These are phyloP conservation scores for Aspergillus terreus DNA, from an alignment of 2,329 filamentous ascomycete genomes.

Conservation along the genomic window DNA sequence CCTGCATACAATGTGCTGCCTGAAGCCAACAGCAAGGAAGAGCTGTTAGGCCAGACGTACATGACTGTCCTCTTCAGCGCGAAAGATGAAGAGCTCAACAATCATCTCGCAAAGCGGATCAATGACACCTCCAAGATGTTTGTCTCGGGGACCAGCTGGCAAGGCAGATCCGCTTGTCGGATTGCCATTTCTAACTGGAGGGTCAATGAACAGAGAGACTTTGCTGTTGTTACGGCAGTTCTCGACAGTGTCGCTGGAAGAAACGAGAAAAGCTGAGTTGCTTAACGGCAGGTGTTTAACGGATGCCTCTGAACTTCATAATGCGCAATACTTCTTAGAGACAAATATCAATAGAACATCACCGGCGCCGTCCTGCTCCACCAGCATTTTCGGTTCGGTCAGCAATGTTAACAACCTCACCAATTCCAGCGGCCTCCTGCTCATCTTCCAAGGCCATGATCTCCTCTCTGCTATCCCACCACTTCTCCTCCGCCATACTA, in stretches of 20 bases:
- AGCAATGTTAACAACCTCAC: constrained; percentile 84
- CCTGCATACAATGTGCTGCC: constrained; percentile 66
- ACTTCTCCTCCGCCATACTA: constrained; percentile 88
- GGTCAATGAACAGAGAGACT: constrained; percentile 65
- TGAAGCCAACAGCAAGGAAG: constrained; percentile 27
- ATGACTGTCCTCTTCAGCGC: constrained; percentile 78
- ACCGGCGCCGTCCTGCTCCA: constrained; percentile 44
- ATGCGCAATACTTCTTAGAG: background rate
- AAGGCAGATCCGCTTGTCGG: constrained; percentile 68
- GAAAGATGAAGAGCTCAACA: constrained; percentile 61
- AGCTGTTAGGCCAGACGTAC: constrained; percentile 54
- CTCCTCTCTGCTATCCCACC: constrained; percentile 98
- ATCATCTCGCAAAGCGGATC: constrained; percentile 64
- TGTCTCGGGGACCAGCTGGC: constrained; percentile 77
- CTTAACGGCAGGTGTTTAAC: too few species aligned
- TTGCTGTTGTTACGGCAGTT: constrained; percentile 61
- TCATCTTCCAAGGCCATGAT: constrained; percentile 89
- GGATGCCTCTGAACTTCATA: background rate
- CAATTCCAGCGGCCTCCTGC: constrained; percentile 91
- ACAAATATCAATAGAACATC: constrained; percentile 7
- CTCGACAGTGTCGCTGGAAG: constrained; percentile 49
- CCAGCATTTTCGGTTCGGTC: constrained; percentile 61
- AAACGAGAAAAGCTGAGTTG: too few species aligned
- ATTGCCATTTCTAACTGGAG: constrained; percentile 85
- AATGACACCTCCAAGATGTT: constrained; percentile 74